phyloP scores from a whole-genome alignment of 2,329 filamentous ascomycete species.

The Hypoxylon sp. region DNA sequence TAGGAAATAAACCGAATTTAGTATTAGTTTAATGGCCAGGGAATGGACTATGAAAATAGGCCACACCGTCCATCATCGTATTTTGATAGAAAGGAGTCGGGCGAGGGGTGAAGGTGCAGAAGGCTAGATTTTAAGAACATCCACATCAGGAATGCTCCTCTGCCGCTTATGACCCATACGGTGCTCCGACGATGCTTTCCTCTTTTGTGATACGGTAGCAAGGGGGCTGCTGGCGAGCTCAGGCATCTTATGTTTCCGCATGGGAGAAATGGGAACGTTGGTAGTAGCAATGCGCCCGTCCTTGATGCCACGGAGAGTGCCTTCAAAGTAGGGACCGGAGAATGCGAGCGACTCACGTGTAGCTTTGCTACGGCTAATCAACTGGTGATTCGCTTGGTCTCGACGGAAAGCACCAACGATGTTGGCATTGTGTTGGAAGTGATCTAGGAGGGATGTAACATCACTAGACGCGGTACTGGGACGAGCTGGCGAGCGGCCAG shows the following conservation, averaged over 20 bases:
- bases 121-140: slow-evolving; percentile 61
- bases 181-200: slow-evolving; percentile 66
- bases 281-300: slow-evolving; percentile 76
- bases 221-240: slow-evolving; percentile 66
- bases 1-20: slow-evolving; percentile 25
- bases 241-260: slow-evolving; percentile 70
- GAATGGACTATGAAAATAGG: slow-evolving; percentile 46
- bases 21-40: slow-evolving; percentile 48
- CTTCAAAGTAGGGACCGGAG: slow-evolving; percentile 71
- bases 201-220: slow-evolving; percentile 65
- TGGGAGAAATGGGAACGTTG: slow-evolving; percentile 77
- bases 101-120: slow-evolving; percentile 23
- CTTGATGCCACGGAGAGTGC: slow-evolving; percentile 74
- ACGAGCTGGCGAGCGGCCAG: slow-evolving; percentile 66
- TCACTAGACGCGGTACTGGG: slow-evolving; percentile 66
- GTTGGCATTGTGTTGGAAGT: slow-evolving; percentile 75
- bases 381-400: slow-evolving; percentile 74
- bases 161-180: slow-evolving; percentile 67
- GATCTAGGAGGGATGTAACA: slow-evolving; percentile 70
- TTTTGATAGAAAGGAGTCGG: slow-evolving; percentile 37
- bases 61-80: slow-evolving; percentile 54
- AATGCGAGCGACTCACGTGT: slow-evolving; percentile 75
- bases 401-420: slow-evolving; percentile 84
- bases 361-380: slow-evolving; percentile 72
- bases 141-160: slow-evolving; percentile 71